These are phyloP conservation scores for Crepidotus variabilis DNA, from an alignment of 768 basidiomycete species.

Conservation along the genomic window DNA sequence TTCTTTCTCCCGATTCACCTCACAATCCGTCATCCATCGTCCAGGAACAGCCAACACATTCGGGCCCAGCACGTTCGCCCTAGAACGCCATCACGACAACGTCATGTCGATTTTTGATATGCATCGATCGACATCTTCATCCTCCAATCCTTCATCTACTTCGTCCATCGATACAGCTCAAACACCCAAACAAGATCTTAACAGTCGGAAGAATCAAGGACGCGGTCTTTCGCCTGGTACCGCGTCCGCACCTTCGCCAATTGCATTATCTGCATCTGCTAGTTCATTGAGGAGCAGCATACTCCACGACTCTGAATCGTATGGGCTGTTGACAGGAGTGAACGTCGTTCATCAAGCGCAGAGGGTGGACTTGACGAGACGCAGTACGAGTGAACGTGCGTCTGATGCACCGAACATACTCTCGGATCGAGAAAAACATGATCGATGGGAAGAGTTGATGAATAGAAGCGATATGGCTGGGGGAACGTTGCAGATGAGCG, in stretches of 20 bases:
- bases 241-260: neutral
- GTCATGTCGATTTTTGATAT: neutral
- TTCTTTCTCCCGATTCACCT: neutral
- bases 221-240: neutral
- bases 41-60: neutral
- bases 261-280: neutral
- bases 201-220: no score
- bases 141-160: neutral
- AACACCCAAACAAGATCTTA: neutral
- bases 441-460: no score
- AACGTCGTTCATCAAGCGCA: neutral
- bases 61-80: neutral
- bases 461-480: no score
- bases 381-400: no score
- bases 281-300: neutral
- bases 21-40: neutral
- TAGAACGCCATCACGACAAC: neutral
- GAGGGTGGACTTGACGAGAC: neutral
- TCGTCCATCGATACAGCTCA: neutral
- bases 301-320: neutral
- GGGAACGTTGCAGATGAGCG: no score
- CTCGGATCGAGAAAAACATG: no score
- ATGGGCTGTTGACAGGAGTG: neutral
- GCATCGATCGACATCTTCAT: neutral
- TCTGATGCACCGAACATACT: no score